These are phyloP conservation scores for Royoungia palumana DNA, from an alignment of 768 basidiomycete species.

Conservation along the genomic window DNA sequence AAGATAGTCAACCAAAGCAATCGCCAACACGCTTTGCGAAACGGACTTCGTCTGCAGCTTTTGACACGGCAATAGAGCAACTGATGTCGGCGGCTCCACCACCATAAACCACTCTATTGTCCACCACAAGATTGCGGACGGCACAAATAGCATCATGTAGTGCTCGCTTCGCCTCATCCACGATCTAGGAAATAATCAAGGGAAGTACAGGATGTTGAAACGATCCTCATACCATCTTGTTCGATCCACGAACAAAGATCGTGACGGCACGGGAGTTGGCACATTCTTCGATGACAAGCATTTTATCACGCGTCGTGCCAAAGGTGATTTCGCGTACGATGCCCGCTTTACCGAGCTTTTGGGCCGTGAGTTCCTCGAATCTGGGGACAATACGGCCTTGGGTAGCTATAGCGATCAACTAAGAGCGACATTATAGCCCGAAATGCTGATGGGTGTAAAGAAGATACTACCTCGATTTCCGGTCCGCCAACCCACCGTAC, in stretches of 20 bases:
- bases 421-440: background rate
- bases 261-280: slow-evolving; percentile 96
- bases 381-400: slow-evolving; percentile 97
- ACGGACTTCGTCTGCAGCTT: slow-evolving; percentile 88
- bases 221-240: slow-evolving; percentile 86
- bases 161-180: slow-evolving; percentile 97
- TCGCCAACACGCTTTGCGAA: background rate
- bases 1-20: slow-evolving; percentile 1
- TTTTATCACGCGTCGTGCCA: slow-evolving; percentile 98
- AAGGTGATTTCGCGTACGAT: slow-evolving; percentile 92
- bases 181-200: slow-evolving; percentile 60
- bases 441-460: background rate
- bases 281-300: slow-evolving; percentile 99
- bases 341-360: slow-evolving; percentile 92
- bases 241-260: slow-evolving; percentile 94
- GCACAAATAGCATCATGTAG: slow-evolving; percentile 97
- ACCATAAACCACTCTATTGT: slow-evolving; percentile 97
- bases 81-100: slow-evolving; percentile 98
- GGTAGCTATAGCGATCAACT: slow-evolving; percentile 98
- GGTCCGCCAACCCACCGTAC: slow-evolving; percentile 99
- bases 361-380: slow-evolving; percentile 90
- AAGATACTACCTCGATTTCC: slow-evolving; percentile 80
- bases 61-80: slow-evolving; percentile 87
- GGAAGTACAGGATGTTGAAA: background rate
- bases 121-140: slow-evolving; percentile 91